Base-by-base conservation (phyloP, 306 rosid genomes). In the Delonix regia region DNA sequence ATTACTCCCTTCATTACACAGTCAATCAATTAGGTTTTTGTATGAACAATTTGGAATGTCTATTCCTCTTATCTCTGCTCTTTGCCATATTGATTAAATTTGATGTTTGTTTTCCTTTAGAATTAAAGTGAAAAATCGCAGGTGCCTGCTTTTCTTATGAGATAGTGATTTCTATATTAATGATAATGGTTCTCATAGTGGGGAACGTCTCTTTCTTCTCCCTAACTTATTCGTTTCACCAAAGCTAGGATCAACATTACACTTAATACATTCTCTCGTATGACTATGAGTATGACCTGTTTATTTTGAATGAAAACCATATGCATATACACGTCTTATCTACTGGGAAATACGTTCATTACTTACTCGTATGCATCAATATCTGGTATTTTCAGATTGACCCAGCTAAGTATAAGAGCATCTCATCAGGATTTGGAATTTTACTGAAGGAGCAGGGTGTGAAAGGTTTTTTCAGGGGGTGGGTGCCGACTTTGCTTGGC, bases 401-500 rank as follows among this genome's bases (percentile, higher is more conserved):
- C 78, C 93, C 97, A 10, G 47, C 75, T 22, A 93, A 91, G 89
- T 93, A 93, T 71, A 91, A 87, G 87, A 86, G 79, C 82, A 66
- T 89, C 48, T 7, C 81, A 51, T 89, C 95, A 38, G 98, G 97
- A 67, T 89, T 91, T 77, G 93, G 97, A 64, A 74, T 93, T 38
- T 57, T 89, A 77, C 28, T 89, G 14, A 93, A 64, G 83, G 97
- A 93, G 83, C 97, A 93, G 55, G 98, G 98, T 1, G 75, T 47
- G 6, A 87, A 33, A 81, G 98, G 98, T 0, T 86, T 93, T 80
- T 91, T 87, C 56, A 85, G 63, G 63, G 98, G 98, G 10, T 93
- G 97, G 98, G 95, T 66, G 70, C 98, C 98, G 0, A 93, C 98
- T 9, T 62, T 88, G 81, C 73, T 83, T n/a, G 98, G 98, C 22